Conservation (phyloP, 2,329 filamentous ascomycete species). For the Aureobasidium namibiae region DNA sequence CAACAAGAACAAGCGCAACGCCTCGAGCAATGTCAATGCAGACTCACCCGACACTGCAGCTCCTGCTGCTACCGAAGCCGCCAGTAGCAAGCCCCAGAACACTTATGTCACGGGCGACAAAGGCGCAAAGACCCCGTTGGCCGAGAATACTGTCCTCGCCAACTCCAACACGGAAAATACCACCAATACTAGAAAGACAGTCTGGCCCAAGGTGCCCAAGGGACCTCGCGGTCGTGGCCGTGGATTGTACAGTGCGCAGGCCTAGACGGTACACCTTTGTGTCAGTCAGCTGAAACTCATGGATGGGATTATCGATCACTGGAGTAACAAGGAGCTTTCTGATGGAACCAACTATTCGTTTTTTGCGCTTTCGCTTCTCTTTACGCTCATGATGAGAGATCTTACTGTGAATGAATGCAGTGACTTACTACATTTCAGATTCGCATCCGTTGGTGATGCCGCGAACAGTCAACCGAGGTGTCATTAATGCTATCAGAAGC, state of each 20-base stretch:
- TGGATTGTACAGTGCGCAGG: not conserved
- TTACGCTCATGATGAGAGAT: not conserved
- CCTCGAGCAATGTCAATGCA: not conserved
- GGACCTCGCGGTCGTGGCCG: not conserved
- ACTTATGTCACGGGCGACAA: not conserved
- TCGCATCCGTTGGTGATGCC: not conserved
- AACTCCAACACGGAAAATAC: not conserved
- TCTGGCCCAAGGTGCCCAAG: constrained; percentile 4
- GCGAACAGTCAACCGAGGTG: not conserved
- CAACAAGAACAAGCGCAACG: constrained; percentile 11
- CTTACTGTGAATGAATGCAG: not conserved
- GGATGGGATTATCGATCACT: not conserved
- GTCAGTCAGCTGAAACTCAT: not conserved
- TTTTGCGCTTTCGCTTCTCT: not conserved
- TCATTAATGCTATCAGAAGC: not conserved
- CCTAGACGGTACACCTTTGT: not conserved
- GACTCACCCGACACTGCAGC: not conserved
- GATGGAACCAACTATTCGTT: not conserved
- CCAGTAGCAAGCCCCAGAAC: not conserved
- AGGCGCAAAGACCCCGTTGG: not conserved
- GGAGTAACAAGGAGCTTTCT: constrained; percentile 1
- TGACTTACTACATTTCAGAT: not conserved
- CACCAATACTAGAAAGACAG: not conserved
- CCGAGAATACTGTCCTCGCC: not conserved
- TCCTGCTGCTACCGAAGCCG: not conserved